These are phyloP conservation scores for Paraconiothyrium sp. DNA, from an alignment of 2,329 filamentous ascomycete species.

Conservation along the genomic window DNA sequence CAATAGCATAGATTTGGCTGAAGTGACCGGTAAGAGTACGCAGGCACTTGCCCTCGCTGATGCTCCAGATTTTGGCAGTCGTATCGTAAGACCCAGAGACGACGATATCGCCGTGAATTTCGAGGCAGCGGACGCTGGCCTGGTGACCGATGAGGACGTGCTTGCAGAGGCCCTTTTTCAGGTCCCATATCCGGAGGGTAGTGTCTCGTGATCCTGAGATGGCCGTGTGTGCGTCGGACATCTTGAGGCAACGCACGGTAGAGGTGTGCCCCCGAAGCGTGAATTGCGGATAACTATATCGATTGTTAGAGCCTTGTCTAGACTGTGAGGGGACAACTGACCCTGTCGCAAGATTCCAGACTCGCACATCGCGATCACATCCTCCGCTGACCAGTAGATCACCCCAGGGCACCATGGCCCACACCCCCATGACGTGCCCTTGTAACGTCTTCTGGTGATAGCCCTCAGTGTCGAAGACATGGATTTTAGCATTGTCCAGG, in stretches of 20 bases:
- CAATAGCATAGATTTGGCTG: conserved; percentile 98
- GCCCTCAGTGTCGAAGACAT: conserved; percentile 94
- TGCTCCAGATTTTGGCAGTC: conserved; percentile 96
- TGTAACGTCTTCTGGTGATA: conserved; percentile 87
- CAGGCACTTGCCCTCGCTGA: conserved; percentile 91
- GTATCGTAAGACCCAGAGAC: conserved; percentile 99
- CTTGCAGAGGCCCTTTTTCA: conserved; percentile 84
- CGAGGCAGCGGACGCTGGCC: conserved; percentile 91
- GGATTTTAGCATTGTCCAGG: conserved; percentile 97
- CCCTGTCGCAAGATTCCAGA: conserved; percentile 96
- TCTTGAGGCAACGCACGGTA: conserved; percentile 95
- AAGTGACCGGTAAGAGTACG: conserved; percentile 93
- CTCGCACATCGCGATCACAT: conserved; percentile 94
- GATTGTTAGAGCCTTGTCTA: conserved; percentile 21
- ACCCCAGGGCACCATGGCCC: conserved; percentile 99
- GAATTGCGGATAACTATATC: conserved; percentile 41
- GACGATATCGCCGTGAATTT: conserved; percentile 94
- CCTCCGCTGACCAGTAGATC: conserved; percentile 95
- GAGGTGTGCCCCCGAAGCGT: conserved; percentile 94
- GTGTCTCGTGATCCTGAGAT: conserved; percentile 97
- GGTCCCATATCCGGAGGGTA: conserved; percentile 94
- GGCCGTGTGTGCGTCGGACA: conserved; percentile 92
- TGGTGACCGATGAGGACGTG: conserved; percentile 95
- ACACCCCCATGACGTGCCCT: conserved; percentile 98
- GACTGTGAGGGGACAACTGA: conserved; percentile 55